phyloP scores from a whole-genome alignment of 805 yeast species.

The Metschnikowia chrysomelidarum region DNA sequence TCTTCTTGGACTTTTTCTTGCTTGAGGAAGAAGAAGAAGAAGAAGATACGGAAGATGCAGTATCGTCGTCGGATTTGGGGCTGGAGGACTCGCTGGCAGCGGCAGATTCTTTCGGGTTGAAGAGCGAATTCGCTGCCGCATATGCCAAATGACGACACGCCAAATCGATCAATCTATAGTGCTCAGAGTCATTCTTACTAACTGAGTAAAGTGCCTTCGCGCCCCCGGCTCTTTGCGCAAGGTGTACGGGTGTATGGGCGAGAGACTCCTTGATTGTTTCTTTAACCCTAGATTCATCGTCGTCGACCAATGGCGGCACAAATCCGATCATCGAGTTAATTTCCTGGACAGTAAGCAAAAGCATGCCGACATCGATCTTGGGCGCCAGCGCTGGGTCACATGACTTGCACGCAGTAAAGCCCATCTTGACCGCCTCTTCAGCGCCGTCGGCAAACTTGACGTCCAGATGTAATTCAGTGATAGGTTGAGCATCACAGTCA shows the following conservation, averaged over 20 bases:
- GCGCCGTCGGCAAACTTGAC: slow-evolving; percentile 43
- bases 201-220: slow-evolving; percentile 21
- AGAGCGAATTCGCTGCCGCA: slow-evolving; percentile 59
- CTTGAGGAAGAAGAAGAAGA: slow-evolving; percentile 5
- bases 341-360: slow-evolving; percentile 48
- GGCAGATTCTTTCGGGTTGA: slow-evolving; percentile 23
- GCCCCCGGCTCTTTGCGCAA: slow-evolving; percentile 1
- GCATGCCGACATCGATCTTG: slow-evolving; percentile 43
- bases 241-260: slow-evolving; percentile 19
- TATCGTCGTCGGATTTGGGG: slow-evolving; percentile 18
- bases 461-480: slow-evolving; percentile 43
- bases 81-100: slow-evolving; percentile 19
- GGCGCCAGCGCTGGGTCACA: slow-evolving; percentile 55
- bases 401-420: slow-evolving; percentile 49
- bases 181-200: slow-evolving; percentile 64
- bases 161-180: slow-evolving; percentile 63
- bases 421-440: slow-evolving; percentile 42
- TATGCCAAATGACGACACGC: slow-evolving; percentile 83
- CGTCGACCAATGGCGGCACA: slow-evolving; percentile 48
- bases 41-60: slow-evolving; percentile 11
- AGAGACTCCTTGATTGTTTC: slow-evolving; percentile 37
- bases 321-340: slow-evolving; percentile 62
- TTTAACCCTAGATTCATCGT: slow-evolving; percentile 40
- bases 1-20: slow-evolving; percentile 33
- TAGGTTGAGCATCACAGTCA: slow-evolving; percentile 55